Conservation (phyloP, 176 grass and related monocot genomes). For the Microstegium vimineum region DNA sequence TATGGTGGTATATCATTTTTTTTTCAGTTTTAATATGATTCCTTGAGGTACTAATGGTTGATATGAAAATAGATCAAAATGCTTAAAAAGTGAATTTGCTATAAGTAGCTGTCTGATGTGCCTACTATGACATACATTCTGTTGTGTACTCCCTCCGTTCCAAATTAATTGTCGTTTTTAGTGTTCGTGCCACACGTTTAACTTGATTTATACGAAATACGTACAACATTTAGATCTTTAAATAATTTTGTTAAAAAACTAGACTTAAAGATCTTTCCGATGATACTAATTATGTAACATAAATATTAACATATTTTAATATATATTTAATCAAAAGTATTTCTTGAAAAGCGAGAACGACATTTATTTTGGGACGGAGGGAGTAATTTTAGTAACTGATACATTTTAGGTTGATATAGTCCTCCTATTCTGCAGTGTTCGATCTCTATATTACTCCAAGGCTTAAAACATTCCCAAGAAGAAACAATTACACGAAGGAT, state of each 20-base stretch:
- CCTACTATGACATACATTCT: neutral
- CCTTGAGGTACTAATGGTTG: neutral
- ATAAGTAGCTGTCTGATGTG: neutral
- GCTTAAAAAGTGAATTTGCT: neutral
- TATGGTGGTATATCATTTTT: neutral
- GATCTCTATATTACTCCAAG: neutral
- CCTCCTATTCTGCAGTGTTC: neutral
- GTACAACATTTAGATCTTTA: too few relatives aligned
- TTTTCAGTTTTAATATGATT: neutral
- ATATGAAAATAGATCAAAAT: neutral
- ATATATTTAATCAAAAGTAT: too few relatives aligned
- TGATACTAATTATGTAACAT: too few relatives aligned
- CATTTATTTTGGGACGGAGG: too few relatives aligned
- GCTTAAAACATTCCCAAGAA: neutral
- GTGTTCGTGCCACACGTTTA: too few relatives aligned
- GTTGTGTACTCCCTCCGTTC: too few relatives aligned
- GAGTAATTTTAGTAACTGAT: constrained; percentile 1
- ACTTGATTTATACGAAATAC: too few relatives aligned
- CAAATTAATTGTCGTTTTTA: too few relatives aligned
- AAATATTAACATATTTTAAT: too few relatives aligned
- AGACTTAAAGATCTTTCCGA: too few relatives aligned
- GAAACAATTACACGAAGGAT: neutral
- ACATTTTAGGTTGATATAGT: neutral
- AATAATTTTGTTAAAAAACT: too few relatives aligned
- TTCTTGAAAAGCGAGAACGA: too few relatives aligned